Percentiles rank a stretch among this genome's conserved stretches.
Evolutionary conservation across 306 rosid species (phyloP).

Genomic region (Dryas octopetala): DNA sequence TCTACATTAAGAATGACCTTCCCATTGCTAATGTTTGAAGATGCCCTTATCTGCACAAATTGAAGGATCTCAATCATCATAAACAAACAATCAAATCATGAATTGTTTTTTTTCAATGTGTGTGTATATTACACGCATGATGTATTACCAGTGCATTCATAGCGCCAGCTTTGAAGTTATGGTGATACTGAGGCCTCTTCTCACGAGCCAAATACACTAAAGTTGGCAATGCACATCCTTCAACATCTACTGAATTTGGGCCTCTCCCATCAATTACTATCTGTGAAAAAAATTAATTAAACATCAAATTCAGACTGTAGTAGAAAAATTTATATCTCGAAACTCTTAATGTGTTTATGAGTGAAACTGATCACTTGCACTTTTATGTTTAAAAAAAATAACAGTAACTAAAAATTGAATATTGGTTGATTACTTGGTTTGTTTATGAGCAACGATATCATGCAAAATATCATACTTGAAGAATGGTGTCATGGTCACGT

Average conservation of each 20-base stretch:
- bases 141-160: slow-evolving; percentile 71
- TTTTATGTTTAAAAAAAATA: too few species aligned
- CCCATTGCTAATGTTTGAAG: slow-evolving; percentile 67
- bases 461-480: slow-evolving; percentile 43
- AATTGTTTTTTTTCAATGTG: too few species aligned
- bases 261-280: slow-evolving; percentile 62
- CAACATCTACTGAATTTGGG: slow-evolving; percentile 47
- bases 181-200: slow-evolving; percentile 65
- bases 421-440: not conserved
- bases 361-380: too few species aligned
- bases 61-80: not conserved
- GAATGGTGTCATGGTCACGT: slow-evolving; percentile 66
- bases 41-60: slow-evolving; percentile 62
- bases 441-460: too few species aligned
- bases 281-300: slow-evolving; percentile 21
- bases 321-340: too few species aligned
- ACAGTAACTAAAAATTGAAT: too few species aligned
- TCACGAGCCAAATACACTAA: slow-evolving; percentile 75
- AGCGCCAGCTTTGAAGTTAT: slow-evolving; percentile 85
- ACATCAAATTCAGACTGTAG: not conserved
- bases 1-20: slow-evolving; percentile 63
- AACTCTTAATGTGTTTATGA: too few species aligned
- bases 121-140: too few species aligned
- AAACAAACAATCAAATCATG: too few species aligned
- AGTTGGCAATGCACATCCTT: slow-evolving; percentile 54